Conservation (phyloP, 768 basidiomycete genomes). For the Lentinula sp. region DNA sequence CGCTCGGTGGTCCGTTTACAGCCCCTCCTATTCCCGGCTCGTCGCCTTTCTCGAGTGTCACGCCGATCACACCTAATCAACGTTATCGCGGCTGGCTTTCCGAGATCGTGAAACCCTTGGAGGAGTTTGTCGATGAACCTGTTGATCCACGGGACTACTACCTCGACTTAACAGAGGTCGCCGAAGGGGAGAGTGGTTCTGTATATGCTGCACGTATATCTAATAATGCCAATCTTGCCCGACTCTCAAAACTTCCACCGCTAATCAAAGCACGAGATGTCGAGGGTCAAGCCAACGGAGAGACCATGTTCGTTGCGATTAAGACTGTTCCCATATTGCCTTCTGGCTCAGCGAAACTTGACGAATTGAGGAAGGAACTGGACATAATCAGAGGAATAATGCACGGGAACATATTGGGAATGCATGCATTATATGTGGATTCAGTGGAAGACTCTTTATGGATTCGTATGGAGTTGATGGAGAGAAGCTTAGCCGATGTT, state of each 20-base stretch:
- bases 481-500: constrained; percentile 80
- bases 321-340: constrained; percentile 64
- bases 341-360: constrained; percentile 54
- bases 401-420: constrained; percentile 57
- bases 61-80: constrained; percentile 26
- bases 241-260: constrained; percentile 31
- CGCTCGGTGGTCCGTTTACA: constrained; percentile 16
- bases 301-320: constrained; percentile 58
- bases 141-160: constrained; percentile 62
- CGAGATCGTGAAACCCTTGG: constrained; percentile 50
- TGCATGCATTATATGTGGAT: constrained; percentile 70
- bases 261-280: constrained; percentile 31
- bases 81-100: constrained; percentile 62
- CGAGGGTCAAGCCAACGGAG: constrained; percentile 26
- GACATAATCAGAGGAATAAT: constrained; percentile 47
- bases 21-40: constrained; percentile 7
- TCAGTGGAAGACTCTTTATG: constrained; percentile 63
- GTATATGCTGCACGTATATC: constrained; percentile 46
- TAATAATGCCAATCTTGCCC: constrained; percentile 18
- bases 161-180: constrained; percentile 68
- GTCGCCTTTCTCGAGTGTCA: neutral
- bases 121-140: constrained; percentile 56
- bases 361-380: constrained; percentile 58
- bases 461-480: constrained; percentile 91
- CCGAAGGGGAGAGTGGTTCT: constrained; percentile 77